These are phyloP conservation scores for Plenodomus tracheiphilus DNA, from an alignment of 2,329 filamentous ascomycete genomes.

Conservation along the genomic window DNA sequence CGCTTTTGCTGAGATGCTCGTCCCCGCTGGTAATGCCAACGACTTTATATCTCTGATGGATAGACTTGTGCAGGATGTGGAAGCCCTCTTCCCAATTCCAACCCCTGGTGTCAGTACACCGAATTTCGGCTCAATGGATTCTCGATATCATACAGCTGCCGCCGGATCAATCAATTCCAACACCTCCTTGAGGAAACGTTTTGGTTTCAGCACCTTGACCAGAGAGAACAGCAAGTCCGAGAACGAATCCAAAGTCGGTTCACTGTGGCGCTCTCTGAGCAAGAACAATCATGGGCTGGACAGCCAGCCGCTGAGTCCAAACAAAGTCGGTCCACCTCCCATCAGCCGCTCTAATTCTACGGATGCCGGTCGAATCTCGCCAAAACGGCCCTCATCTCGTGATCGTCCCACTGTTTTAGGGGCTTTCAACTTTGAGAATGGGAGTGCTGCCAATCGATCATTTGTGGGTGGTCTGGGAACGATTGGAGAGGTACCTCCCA, in stretches of 20 bases:
- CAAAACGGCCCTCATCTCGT: slow-evolving; percentile 59
- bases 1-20: slow-evolving; percentile 84
- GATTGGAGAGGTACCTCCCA: slow-evolving; percentile 54
- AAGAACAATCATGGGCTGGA: slow-evolving; percentile 62
- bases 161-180: slow-evolving; percentile 82
- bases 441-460: slow-evolving; percentile 34
- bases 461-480: slow-evolving; percentile 49
- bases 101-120: slow-evolving; percentile 51
- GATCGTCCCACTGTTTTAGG: slow-evolving; percentile 56
- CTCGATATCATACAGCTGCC: slow-evolving; percentile 61
- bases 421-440: slow-evolving; percentile 53
- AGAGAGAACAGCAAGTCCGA: slow-evolving; percentile 78
- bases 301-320: slow-evolving; percentile 63
- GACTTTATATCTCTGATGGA: slow-evolving; percentile 88
- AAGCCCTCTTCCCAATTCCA: slow-evolving; percentile 78
- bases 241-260: slow-evolving; percentile 69
- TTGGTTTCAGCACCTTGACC: slow-evolving; percentile 76
- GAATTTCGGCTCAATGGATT: slow-evolving; percentile 63
- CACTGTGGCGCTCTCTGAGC: slow-evolving; percentile 85
- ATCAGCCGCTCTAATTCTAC: slow-evolving; percentile 76
- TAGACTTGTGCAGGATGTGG: slow-evolving; percentile 84
- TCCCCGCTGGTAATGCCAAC: slow-evolving; percentile 74
- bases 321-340: slow-evolving; percentile 58
- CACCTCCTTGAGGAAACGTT: slow-evolving; percentile 81
- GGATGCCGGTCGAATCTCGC: slow-evolving; percentile 63